These are phyloP conservation scores for Chrysoporthe puriensis DNA, from an alignment of 2,329 filamentous ascomycete genomes.

Conservation along the genomic window DNA sequence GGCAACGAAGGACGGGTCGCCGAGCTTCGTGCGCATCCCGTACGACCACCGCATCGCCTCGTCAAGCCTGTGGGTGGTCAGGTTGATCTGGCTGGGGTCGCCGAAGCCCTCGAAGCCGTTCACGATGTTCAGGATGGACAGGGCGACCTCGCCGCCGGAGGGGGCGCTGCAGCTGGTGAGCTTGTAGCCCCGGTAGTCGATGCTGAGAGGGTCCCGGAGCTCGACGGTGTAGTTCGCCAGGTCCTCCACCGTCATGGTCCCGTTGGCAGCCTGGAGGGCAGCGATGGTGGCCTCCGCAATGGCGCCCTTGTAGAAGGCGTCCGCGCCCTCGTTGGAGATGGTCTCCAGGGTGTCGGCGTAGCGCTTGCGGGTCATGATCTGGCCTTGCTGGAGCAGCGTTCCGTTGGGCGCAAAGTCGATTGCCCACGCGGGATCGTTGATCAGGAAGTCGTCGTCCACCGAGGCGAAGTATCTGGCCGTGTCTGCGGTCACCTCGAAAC, in stretches of 20 bases:
- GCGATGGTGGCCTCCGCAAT: slow-evolving; percentile 72
- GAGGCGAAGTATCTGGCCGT: slow-evolving; percentile 70
- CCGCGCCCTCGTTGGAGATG: slow-evolving; percentile 67
- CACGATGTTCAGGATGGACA: slow-evolving; percentile 75
- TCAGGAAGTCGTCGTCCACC: slow-evolving; percentile 63
- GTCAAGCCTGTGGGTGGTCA: slow-evolving; percentile 78
- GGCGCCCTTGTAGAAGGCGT: slow-evolving; percentile 71
- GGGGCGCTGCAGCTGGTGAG: slow-evolving; percentile 71
- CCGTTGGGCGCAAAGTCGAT: slow-evolving; percentile 84
- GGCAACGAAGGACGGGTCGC: slow-evolving; percentile 73
- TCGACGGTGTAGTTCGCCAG: slow-evolving; percentile 72
- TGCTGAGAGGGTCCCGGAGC: slow-evolving; percentile 62
- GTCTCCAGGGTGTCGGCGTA: slow-evolving; percentile 75
- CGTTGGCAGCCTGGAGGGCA: slow-evolving; percentile 64
- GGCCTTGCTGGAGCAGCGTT: slow-evolving; percentile 65
- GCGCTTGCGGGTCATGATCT: slow-evolving; percentile 73
- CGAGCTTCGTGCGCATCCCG: slow-evolving; percentile 71
- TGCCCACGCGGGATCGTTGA: slow-evolving; percentile 74
- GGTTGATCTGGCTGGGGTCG: slow-evolving; percentile 51
- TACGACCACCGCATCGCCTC: slow-evolving; percentile 86
- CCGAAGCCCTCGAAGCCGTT: slow-evolving; percentile 71
- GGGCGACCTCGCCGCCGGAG: slow-evolving; percentile 71
- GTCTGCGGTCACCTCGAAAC: slow-evolving; percentile 73
- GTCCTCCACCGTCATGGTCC: slow-evolving; percentile 77
- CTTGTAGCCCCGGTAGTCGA: slow-evolving; percentile 71